phyloP scores from a whole-genome alignment of 2,329 filamentous ascomycete genomes.

The Aureobasidium pullulans region DNA sequence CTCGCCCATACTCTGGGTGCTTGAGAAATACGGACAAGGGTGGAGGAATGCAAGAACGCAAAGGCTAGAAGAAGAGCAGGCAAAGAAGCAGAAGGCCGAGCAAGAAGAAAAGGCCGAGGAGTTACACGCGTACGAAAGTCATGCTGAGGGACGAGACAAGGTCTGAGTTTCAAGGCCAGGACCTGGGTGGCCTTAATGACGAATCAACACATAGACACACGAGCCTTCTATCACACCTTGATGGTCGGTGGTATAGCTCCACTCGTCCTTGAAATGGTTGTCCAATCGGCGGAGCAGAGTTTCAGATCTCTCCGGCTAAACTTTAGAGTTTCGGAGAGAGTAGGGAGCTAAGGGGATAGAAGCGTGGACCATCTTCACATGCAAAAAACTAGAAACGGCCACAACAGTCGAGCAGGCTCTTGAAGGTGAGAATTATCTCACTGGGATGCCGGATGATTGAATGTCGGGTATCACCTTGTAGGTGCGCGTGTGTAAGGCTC shows the following conservation, averaged over 20 bases:
- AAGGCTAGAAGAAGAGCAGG: constrained; percentile 21
- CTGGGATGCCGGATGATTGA: not conserved
- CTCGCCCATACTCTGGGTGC: constrained; percentile 35
- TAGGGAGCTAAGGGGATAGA: not conserved
- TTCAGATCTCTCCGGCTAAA: not conserved
- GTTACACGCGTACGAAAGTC: not conserved
- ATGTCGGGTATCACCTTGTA: not conserved
- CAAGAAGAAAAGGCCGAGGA: not conserved
- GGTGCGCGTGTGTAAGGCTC: not conserved
- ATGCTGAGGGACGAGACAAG: not conserved
- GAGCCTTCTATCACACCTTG: not conserved
- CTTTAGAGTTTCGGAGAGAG: not conserved
- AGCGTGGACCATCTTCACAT: not conserved
- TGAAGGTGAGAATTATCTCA: not conserved
- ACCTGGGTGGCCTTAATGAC: not conserved
- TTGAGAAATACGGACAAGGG: constrained; percentile 33
- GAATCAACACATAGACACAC: not conserved
- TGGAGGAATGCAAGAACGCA: constrained; percentile 38
- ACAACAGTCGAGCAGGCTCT: not conserved
- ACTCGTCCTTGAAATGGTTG: not conserved
- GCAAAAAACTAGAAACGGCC: not conserved
- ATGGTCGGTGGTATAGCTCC: constrained; percentile 1
- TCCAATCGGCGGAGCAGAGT: not conserved
- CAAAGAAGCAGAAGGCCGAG: constrained; percentile 13
- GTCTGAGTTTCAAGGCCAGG: too few relatives aligned